Percentiles rank a stretch among this genome's conserved stretches.
phyloP scores from a whole-genome alignment of 2,329 filamentous ascomycete species.

The Cephalotrichum gorgonifer region DNA sequence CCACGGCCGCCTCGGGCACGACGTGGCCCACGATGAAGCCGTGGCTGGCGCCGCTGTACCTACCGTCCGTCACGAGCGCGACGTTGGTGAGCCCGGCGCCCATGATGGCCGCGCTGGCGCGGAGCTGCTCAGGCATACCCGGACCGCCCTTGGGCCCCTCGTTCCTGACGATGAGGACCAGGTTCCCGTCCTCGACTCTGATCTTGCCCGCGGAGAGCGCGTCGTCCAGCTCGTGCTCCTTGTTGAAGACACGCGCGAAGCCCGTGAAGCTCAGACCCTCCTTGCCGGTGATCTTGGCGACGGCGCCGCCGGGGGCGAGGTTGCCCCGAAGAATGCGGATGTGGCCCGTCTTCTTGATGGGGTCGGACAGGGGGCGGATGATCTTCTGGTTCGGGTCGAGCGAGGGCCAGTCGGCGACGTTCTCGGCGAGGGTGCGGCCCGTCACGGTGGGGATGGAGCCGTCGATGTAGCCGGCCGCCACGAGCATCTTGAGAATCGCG shows the following conservation, averaged over 20 bases:
- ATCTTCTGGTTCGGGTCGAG: constrained; percentile 72
- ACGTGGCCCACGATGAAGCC: constrained; percentile 94
- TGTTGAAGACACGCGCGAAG: constrained; percentile 74
- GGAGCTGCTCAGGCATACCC: constrained; percentile 91
- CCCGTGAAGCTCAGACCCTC: constrained; percentile 78
- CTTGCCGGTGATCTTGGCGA: constrained; percentile 95
- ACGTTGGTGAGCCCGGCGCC: constrained; percentile 81
- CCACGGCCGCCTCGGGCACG: constrained; percentile 78
- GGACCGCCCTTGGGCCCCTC: constrained; percentile 90
- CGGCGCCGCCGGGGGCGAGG: constrained; percentile 76
- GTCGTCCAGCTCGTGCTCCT: constrained; percentile 67
- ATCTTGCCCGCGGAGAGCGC: constrained; percentile 63
- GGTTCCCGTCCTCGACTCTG: constrained; percentile 50
- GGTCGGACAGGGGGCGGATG: constrained; percentile 61
- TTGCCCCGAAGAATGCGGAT: constrained; percentile 83
- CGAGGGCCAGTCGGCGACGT: constrained; percentile 66
- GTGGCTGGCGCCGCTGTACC: constrained; percentile 81
- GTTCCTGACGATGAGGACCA: constrained; percentile 85
- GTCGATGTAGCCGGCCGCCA: constrained; percentile 65
- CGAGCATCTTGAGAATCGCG: constrained; percentile 74
- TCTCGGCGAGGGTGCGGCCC: constrained; percentile 72
- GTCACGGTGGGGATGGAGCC: constrained; percentile 74
- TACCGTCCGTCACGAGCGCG: constrained; percentile 82
- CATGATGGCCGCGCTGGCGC: constrained; percentile 85
- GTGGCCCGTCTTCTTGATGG: constrained; percentile 77